Base-by-base conservation (phyloP, 805 yeast species). In the Barnettozyma sp. region DNA sequence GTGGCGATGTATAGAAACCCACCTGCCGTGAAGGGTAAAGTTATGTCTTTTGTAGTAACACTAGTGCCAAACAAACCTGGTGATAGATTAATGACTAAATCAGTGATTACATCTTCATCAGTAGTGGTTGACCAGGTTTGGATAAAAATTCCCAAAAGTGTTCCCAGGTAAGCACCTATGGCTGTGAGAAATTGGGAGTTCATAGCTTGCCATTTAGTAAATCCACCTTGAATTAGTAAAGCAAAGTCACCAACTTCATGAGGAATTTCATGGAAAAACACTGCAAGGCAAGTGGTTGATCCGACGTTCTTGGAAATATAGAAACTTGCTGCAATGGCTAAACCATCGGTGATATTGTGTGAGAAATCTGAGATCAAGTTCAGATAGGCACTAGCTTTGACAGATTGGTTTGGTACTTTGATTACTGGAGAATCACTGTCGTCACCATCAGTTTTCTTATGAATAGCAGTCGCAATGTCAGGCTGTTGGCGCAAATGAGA, bases 241-340 rank as follows among this genome's bases (percentile, higher is more conserved):
- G 87, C 88, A 58, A 78, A 82, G 51, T 82, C 92, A 32, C 90
- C 88, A 42, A 82, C 71, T 51, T 81, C 86, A 53, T 82, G 92
- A 6, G 92, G 92, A 33, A 82, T 71, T 54, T 82, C 92, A 54
- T 82, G 92, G 56, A 78, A 70, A 42, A 81, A 68, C 20, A 82
- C 78, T 1, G 88, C 84, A 24, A 81, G 58, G 16, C 82, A 72
- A 0, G 88, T 79, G 3, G 81, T 68, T 17, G 80, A 73, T 1
- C 92, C 92, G 13, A 73, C 76, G 30, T 58, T 62, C 35, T 69
- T 66, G 26, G 78, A 67, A 30, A 68, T 69, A 55, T 75, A 76
- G 53, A 82, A 82, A 6, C 87, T 71, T 0, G 88, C 72, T 2
- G 86, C 72, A 31, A 82, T 68, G 2, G 90, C 85, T 7, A 82